Evolutionary conservation across 257 asterid genomes (phyloP).

Genomic region (Solanum chaucha): DNA sequence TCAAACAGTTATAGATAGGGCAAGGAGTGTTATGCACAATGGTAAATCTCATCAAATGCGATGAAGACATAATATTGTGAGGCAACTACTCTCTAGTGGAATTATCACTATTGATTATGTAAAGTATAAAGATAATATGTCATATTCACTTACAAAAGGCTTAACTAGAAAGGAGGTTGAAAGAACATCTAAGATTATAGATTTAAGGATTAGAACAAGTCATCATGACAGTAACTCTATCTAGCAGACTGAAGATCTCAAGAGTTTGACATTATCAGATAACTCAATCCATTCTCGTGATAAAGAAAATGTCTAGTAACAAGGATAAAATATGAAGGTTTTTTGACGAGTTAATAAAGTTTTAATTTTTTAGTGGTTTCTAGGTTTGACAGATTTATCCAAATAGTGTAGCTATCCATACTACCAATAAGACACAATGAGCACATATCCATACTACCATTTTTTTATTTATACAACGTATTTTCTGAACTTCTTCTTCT

Average conservation of each 20-base stretch:
- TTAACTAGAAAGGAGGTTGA: background rate
- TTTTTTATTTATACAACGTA: too few relatives aligned
- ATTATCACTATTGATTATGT: background rate
- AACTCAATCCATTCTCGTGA: background rate
- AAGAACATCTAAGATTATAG: background rate
- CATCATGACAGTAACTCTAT: too few relatives aligned
- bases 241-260: background rate
- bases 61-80: background rate
- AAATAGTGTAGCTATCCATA: background rate
- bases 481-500: too few relatives aligned
- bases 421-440: too few relatives aligned
- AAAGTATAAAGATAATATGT: too few relatives aligned
- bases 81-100: background rate
- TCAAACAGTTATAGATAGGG: background rate
- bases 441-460: too few relatives aligned
- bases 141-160: too few relatives aligned
- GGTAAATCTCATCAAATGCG: background rate
- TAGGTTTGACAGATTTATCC: background rate
- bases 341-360: background rate
- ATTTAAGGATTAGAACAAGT: background rate
- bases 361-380: too few relatives aligned
- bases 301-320: too few relatives aligned
- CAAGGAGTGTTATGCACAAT: background rate
- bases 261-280: background rate
- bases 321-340: background rate